phyloP scores from a whole-genome alignment of 140 eudicot species.

The Cichorium intybus region DNA sequence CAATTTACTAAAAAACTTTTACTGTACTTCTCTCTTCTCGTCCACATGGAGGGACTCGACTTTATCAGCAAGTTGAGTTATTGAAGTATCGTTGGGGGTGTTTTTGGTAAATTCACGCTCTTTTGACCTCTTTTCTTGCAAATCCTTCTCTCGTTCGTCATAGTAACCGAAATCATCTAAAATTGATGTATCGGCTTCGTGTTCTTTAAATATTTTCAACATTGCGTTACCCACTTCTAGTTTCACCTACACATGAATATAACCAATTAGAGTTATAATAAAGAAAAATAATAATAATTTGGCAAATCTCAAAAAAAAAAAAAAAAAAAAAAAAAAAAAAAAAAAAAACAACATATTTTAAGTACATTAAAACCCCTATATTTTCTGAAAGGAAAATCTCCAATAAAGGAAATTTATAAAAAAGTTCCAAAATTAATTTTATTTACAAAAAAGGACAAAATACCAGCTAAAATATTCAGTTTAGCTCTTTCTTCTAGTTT shows the following conservation, averaged over 20 bases:
- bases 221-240: constrained; percentile 71
- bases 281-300: neutral
- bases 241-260: constrained; percentile 81
- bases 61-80: constrained; percentile 62
- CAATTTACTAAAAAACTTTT: constrained; percentile 24
- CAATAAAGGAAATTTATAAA: too few relatives aligned
- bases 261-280: neutral
- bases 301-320: too few relatives aligned
- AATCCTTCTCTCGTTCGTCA: constrained; percentile 75
- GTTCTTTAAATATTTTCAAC: constrained; percentile 79
- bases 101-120: constrained; percentile 49
- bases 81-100: constrained; percentile 36
- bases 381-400: too few relatives aligned
- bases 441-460: too few relatives aligned
- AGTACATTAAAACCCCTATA: too few relatives aligned
- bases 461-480: too few relatives aligned
- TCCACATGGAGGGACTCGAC: constrained; percentile 66
- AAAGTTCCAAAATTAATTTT: too few relatives aligned
- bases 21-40: constrained; percentile 36
- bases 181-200: constrained; percentile 65
- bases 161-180: constrained; percentile 80
- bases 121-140: constrained; percentile 76
- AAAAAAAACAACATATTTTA: too few relatives aligned
- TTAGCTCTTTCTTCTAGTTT: too few relatives aligned
- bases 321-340: too few relatives aligned